phyloP scores from a whole-genome alignment of 495 filamentous ascomycete genomes.

The Staphylotrichum longicolle region DNA sequence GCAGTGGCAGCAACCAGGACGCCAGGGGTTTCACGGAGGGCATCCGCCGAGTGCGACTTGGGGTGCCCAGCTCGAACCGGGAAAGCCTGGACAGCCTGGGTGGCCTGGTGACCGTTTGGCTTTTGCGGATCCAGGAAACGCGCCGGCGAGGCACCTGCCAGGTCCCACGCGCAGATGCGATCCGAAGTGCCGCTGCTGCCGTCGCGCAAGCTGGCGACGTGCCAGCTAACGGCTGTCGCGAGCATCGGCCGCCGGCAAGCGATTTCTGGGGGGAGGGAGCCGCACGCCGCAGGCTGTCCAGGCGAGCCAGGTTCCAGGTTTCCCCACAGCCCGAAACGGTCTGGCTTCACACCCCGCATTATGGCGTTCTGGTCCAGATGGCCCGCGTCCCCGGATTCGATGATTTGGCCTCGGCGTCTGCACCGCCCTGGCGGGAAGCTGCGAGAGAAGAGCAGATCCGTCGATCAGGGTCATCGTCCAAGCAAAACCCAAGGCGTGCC shows the following conservation, averaged over 20 bases:
- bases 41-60: slow-evolving; percentile 32
- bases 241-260: neutral
- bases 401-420: neutral
- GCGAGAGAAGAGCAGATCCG: neutral
- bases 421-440: neutral
- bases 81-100: neutral
- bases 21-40: slow-evolving; percentile 29
- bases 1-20: neutral
- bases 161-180: neutral
- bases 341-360: neutral
- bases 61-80: slow-evolving; percentile 5
- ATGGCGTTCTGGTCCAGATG: neutral
- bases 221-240: neutral
- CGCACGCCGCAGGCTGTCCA: neutral
- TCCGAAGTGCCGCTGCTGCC: neutral
- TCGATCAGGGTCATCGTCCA: too few relatives aligned
- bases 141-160: neutral
- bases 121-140: neutral
- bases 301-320: neutral
- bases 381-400: neutral
- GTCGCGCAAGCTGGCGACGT: neutral
- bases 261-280: neutral
- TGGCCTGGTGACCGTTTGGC: slow-evolving; percentile 12
- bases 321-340: slow-evolving; percentile 1
- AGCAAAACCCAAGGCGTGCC: too few relatives aligned